Conservation (phyloP, 495 filamentous ascomycete species). For the Hypomontagnella monticulosa region DNA sequence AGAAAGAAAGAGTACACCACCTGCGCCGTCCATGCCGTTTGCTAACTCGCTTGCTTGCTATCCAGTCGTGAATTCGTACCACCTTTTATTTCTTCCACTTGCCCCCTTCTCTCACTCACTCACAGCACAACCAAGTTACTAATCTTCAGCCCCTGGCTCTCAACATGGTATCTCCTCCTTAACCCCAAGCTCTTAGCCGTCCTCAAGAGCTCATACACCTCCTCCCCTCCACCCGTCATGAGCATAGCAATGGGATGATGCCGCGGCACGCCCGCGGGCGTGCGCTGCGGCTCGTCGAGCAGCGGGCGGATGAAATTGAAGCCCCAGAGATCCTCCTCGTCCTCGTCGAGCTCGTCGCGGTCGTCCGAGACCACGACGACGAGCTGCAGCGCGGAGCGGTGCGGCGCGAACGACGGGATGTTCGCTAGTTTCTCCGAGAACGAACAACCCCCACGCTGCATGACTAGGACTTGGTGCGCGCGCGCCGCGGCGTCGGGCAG, state of each 20-base stretch:
- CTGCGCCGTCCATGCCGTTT: not conserved
- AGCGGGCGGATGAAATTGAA: constrained; percentile 68
- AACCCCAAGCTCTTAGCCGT: constrained; percentile 72
- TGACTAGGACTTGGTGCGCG: constrained; percentile 80
- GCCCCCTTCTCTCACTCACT: constrained; percentile 48
- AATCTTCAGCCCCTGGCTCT: constrained; percentile 82
- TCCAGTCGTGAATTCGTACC: too few species aligned
- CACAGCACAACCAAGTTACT: constrained; percentile 77
- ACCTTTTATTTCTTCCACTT: constrained; percentile 9
- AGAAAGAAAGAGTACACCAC: not conserved
- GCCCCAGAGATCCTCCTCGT: constrained; percentile 43
- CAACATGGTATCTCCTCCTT: constrained; percentile 79
- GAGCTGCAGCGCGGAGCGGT: constrained; percentile 70
- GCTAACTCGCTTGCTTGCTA: too few species aligned
- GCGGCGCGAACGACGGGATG: constrained; percentile 79
- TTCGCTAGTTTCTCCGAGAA: constrained; percentile 85
- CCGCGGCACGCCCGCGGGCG: constrained; percentile 75
- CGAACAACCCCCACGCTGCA: constrained; percentile 84
- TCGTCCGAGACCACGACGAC: constrained; percentile 83
- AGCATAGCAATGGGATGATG: constrained; percentile 81
- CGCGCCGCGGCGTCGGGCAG: constrained; percentile 69
- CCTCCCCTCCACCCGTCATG: constrained; percentile 81
- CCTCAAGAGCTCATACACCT: constrained; percentile 69
- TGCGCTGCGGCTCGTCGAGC: constrained; percentile 78
- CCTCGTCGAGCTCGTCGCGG: constrained; percentile 48